Conservation (phyloP, 805 yeast genomes). For the Tetrapisispora namnaoensis region DNA sequence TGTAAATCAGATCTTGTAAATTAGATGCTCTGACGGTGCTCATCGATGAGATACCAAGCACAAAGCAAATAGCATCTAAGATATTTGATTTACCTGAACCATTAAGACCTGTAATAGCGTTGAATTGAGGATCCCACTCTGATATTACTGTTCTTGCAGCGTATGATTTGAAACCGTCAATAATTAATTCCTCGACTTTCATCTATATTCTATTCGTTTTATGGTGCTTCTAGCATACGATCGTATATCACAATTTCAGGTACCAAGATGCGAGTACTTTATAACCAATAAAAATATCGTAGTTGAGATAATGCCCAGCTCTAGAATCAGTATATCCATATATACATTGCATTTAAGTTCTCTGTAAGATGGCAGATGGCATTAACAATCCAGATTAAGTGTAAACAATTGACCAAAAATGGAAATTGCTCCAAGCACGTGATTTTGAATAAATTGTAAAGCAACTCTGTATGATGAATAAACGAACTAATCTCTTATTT, state of each 20-base stretch:
- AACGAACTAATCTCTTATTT: no score
- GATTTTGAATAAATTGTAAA: no score
- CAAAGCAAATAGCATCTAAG: conserved; percentile 94
- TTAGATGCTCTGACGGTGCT: conserved; percentile 90
- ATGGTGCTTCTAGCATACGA: not conserved
- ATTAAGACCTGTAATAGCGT: conserved; percentile 94
- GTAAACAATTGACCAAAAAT: not conserved
- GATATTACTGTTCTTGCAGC: conserved; percentile 93
- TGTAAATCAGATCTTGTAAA: conserved; percentile 87
- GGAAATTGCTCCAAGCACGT: no score
- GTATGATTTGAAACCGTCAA: conserved; percentile 96
- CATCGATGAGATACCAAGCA: conserved; percentile 92
- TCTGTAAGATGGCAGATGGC: no score
- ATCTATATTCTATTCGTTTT: conserved; percentile 29
- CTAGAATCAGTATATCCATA: no score
- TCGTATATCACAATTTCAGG: no score
- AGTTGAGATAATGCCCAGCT: no score
- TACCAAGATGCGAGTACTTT: no score
- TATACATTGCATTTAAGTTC: no score
- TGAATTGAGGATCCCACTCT: conserved; percentile 93
- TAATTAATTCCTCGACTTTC: conserved; percentile 92
- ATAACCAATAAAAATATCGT: no score
- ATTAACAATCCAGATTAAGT: no score
- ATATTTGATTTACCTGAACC: conserved; percentile 98
- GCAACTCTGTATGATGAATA: no score